Conservation (phyloP, 2,329 filamentous ascomycete genomes). For the Cercospora citrullina region DNA sequence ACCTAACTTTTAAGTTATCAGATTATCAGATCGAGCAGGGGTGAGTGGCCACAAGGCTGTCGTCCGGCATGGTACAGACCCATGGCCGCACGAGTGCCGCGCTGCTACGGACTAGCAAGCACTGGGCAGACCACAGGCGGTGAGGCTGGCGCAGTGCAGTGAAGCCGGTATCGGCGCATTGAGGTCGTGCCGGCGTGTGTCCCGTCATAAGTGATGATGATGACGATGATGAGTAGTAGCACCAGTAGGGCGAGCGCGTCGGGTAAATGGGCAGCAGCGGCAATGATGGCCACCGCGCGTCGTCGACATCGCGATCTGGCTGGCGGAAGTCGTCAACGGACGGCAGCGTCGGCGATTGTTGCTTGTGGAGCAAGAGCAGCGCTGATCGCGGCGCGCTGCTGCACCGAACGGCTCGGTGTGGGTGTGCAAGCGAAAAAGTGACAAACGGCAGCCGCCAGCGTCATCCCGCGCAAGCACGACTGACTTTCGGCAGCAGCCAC, state of each 20-base stretch:
- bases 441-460: not conserved
- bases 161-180: not conserved
- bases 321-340: not conserved
- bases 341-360: not conserved
- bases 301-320: not conserved
- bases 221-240: not conserved
- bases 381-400: not conserved
- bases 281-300: not conserved
- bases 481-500: not conserved
- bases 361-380: not conserved
- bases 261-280: not conserved
- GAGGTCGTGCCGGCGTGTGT: not conserved
- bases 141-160: not conserved
- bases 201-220: not conserved
- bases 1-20: slow-evolving; percentile 6
- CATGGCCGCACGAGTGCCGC: not conserved
- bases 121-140: not conserved
- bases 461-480: not conserved
- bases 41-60: not conserved
- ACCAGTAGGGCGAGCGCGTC: not conserved
- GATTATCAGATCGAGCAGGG: slow-evolving; percentile 1
- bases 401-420: not conserved
- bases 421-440: not conserved
- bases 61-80: not conserved
- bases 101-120: not conserved